Base-by-base conservation (phyloP, 768 basidiomycete genomes). In the Rhodotorula babjevae region DNA sequence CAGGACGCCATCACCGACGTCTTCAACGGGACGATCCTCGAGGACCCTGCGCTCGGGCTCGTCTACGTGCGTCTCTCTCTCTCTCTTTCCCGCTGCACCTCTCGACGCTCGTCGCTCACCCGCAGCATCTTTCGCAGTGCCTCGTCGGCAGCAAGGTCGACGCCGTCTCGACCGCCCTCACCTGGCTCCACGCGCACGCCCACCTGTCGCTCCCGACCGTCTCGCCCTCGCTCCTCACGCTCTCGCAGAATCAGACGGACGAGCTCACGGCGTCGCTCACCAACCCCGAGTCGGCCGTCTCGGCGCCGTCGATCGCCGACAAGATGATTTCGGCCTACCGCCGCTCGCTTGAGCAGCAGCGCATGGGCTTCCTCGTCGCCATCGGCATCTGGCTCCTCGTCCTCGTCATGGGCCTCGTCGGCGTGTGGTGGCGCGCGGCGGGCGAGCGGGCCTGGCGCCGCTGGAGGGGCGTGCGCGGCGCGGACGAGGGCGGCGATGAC, bases 111-210 rank as follows among this genome's bases (percentile, higher is more conserved):
- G 44, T 18, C 33, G n/a, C 23, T 44, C 31, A 49, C 46, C 25
- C 16, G 16, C 19, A 42, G 15, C 33, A 10, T n/a, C n/a, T n/a
- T 18, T 19, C 40, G 25, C 55, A 76, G 71, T 97, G 95, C 79
- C 85, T 97, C 78, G 86, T 98, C 76, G 95, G 95, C n/a, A 85
- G 86, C 71, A 98, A 98, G 80, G 88, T 98, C 60, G 83, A 88
- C 67, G 91, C 89, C 18, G 84, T 98, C 78, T 92, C 94, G 81
- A 84, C 87, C 27, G 93, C 90, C 11, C 84, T 96, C 53, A 97
- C 93, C 0, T 97, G 95, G 85, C 83, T 98, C 73, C 89, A 95
- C 79, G 83, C 92, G 73, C 92, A 96, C 81, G 87, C 94, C 60
- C 84, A 87, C 61, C 84, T 98, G 77, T 82, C 90, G 77, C 85